Evolutionary conservation across 768 basidiomycete genomes (phyloP), one percentile per base, ranked within the genome.

Genomic region (Tephrocybe sp.): DNA sequence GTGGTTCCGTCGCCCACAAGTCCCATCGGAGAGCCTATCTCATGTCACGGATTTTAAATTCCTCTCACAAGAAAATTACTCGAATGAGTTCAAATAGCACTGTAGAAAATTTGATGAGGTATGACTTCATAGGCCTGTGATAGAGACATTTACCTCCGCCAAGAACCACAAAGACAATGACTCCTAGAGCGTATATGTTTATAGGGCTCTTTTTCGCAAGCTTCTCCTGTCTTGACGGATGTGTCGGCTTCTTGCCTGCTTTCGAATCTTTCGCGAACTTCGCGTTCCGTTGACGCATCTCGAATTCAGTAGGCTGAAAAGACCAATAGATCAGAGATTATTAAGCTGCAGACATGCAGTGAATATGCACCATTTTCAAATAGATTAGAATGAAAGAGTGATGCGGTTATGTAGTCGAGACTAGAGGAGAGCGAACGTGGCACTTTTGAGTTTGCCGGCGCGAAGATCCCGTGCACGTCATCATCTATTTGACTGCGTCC

Each of bases 231-330:
- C 86, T 77, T 44, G 89, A 90, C 11, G 75, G 74, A 55, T 87
- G 85, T 52, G 80, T 77, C 1, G 87, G 80, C 39, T 88, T 87
- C 76, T 89, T 92, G 59, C 90, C 90, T 30, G 79, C 67, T 55
- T 80, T 82, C 54, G 81, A 84, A 53, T 84, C 82, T 52, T 76
- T 81, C 32, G 85, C 87, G 69, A 93, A 93, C 69, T 90, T 86
- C 49, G 77, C 78, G 67, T 92, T 93, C 67, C 82, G 81, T 61
- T 83, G 81, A 58, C 87, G 84, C 69, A 91, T 77, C 61, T 92
- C 89, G 64, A 88, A 90, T 74, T 87, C 81, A 47, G 86, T 89
- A 45, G 89, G 88, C 87, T 90, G 30, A 8, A 2, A 21, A 39
- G 4, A 60, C 7, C 12, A 30, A 7, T 30, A 7, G 7, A 30